These are phyloP conservation scores for Gryganskiella cystojenkinii DNA, from an alignment of 192 early-diverging fungal genomes.

Conservation along the genomic window DNA sequence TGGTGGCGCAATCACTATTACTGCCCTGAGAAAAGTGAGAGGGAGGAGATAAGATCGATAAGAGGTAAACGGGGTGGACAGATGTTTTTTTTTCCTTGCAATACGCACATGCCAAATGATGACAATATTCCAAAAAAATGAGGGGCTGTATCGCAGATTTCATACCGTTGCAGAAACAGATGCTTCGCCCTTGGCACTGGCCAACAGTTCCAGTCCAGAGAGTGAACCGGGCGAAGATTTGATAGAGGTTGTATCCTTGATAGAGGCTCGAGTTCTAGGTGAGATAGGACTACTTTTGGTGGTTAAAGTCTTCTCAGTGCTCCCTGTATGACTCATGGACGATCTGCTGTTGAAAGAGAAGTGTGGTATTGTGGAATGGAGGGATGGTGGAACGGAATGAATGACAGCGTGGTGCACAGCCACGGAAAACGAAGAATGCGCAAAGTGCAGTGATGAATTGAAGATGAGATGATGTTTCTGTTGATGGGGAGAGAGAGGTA, in stretches of 20 bases:
- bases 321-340: background rate
- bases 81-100: no score
- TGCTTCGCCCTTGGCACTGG: slow-evolving; percentile 10
- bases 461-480: no score
- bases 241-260: slow-evolving; percentile 2
- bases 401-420: background rate
- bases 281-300: background rate
- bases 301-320: background rate
- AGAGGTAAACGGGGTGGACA: background rate
- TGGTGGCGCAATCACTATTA: slow-evolving; percentile 2
- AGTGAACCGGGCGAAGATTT: background rate
- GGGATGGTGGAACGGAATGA: background rate
- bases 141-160: background rate
- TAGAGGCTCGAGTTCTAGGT: background rate
- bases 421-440: background rate
- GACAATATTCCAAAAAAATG: no score
- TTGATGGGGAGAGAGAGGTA: no score
- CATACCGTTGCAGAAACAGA: slow-evolving; percentile 25
- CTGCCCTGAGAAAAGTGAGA: background rate
- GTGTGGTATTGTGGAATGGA: no score
- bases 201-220: slow-evolving; percentile 1
- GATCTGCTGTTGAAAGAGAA: no score
- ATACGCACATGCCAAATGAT: no score
- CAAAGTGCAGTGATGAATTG: no score
- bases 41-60: background rate